Percentiles rank a stretch among this genome's conserved stretches.
These are phyloP conservation scores for Dissophora ornata DNA, from an alignment of 192 early-diverging fungal genomes.

Conservation along the genomic window DNA sequence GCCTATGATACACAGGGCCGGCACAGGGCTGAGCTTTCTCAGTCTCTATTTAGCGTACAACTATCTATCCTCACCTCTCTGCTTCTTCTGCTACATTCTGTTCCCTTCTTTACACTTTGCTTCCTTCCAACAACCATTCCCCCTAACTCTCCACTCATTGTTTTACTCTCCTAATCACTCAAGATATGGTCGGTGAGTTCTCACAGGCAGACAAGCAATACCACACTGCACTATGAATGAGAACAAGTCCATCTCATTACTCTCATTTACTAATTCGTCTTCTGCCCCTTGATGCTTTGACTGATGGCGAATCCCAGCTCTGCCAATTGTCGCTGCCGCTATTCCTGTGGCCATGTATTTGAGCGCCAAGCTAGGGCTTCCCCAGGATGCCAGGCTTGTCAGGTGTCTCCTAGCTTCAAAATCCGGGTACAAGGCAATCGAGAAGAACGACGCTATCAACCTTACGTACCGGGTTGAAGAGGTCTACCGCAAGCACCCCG, in stretches of 20 bases:
- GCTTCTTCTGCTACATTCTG: background rate
- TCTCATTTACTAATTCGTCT: background rate
- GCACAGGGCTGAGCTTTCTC: no score
- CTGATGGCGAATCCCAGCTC: conserved; percentile 6
- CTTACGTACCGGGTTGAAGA: conserved; percentile 58
- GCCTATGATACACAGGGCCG: no score
- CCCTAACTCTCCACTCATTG: background rate
- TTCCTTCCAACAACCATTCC: background rate
- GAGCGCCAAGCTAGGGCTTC: conserved; percentile 53
- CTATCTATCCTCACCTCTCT: no score
- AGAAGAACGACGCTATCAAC: conserved; percentile 51
- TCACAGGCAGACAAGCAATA: background rate
- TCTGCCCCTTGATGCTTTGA: background rate
- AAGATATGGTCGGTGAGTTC: conserved; percentile 32
- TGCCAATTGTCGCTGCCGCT: conserved; percentile 45
- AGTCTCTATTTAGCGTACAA: no score
- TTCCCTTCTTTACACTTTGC: conserved; percentile 2
- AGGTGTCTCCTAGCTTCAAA: conserved; percentile 15
- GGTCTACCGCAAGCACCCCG: conserved; percentile 42
- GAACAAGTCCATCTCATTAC: no score
- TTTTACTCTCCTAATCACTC: background rate
- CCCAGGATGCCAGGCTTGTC: conserved; percentile 50
- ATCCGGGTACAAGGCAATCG: conserved; percentile 32
- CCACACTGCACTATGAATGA: no score
- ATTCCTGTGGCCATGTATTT: conserved; percentile 60